Evolutionary conservation across 163 green algal species (phyloP).

Genomic region (Coccomyxa subellipsoidea): DNA sequence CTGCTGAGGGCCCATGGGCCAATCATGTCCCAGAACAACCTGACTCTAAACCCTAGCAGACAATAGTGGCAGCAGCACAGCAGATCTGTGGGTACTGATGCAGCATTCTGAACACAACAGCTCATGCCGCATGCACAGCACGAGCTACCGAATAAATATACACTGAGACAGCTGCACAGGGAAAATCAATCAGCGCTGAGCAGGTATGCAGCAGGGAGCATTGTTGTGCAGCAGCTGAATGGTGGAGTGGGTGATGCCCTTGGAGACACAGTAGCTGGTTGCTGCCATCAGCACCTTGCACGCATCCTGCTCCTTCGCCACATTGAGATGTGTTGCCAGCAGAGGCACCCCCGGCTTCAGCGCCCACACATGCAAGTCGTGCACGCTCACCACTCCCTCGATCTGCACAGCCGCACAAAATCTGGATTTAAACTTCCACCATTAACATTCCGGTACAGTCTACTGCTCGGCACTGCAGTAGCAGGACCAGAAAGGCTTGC

Average conservation of each 20-base stretch:
- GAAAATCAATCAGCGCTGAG: neutral
- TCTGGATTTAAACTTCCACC: no score
- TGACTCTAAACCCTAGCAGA: no score
- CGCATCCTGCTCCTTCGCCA: slow-evolving; percentile 18
- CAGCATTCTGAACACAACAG: no score
- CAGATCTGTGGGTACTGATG: no score
- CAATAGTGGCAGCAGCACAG: no score
- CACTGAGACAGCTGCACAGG: neutral
- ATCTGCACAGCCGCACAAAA: slow-evolving; percentile 21
- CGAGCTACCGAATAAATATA: neutral
- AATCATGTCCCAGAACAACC: no score
- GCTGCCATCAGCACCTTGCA: slow-evolving; percentile 28
- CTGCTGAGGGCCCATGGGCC: no score
- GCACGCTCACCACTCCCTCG: slow-evolving; percentile 66
- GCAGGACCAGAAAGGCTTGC: no score
- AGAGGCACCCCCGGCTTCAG: slow-evolving; percentile 81
- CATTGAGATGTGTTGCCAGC: slow-evolving; percentile 74
- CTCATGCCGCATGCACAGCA: neutral
- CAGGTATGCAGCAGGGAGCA: neutral
- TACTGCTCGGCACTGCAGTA: no score
- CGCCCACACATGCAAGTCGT: slow-evolving; percentile 93
- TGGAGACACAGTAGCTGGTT: slow-evolving; percentile 19
- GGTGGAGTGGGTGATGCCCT: slow-evolving; percentile 59
- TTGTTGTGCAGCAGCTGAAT: slow-evolving; percentile 41
- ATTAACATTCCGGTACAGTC: no score